Base-by-base conservation (phyloP, 352 stramenopile species). In the Pelagophyceae sp. region DNA sequence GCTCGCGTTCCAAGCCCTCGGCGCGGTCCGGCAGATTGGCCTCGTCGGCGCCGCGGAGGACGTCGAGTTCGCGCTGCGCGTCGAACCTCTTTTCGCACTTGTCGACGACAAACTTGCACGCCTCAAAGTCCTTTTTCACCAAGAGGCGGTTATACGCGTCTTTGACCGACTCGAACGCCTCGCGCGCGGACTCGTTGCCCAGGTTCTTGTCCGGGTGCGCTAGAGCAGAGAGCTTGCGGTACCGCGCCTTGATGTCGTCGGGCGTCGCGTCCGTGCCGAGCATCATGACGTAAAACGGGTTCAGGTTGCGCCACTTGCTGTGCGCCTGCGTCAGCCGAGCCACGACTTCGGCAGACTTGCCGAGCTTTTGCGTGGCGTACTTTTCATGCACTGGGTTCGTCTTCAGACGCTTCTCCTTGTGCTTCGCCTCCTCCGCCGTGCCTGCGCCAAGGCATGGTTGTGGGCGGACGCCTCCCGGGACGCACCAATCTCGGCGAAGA, bases 171-270 rank as follows among this genome's bases (percentile, higher is more conserved):
- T 82, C 78, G 77, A 82, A 82, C 29, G 78, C 78, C 3, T 72
- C 31, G 6, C 67, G 33, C 25, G 78, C 75, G 23, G 72, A 29
- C 3, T 69, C 40, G 33, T 63, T 23, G 78, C 90, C 89, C 32
- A 86, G 87, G 70, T 94, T 93, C 77, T 89, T 88, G 80, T 95
- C 90, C 29, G 90, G 90, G 77, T 95, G 90, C 79, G 91, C 92
- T 82, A 94, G 93, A 80, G 94, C 88, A 76, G 89, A 89, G 60
- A 94, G 83, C 83, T 94, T 94, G 72, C 88, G 87, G 86, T 94
- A 95, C 35, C 89, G 87, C 29, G 82, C 86, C 82, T 94, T 94
- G 83, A 95, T 94, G 80, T 95, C 90, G 74, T 93, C 85, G 81
- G 94, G 89, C 45, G 88, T 93, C 45, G 90, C 85, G 58, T 88